Base-by-base conservation (phyloP, 164 flowering plant genomes). In the Sextonia rubra region DNA sequence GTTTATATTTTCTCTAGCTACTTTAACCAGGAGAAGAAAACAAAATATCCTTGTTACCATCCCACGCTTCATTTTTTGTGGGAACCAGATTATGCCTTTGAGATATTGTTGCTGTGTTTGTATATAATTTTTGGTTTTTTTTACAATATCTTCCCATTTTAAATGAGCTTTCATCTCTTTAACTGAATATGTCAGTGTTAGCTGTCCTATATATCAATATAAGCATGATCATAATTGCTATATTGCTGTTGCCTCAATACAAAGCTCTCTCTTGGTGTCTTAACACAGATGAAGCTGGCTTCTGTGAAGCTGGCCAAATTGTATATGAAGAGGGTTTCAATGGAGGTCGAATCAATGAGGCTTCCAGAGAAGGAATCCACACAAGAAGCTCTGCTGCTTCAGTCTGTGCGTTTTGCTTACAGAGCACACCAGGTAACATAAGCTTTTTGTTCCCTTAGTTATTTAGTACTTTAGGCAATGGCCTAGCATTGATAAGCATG, bases 391-490 rank as follows among this genome's bases (percentile, higher is more conserved):
- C 81, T 90, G 68, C 81, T 90, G 68, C 90, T 83, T 66, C 91
- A 89, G 73, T 91, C 90, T 29, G 86, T 89, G 64, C 85, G 79
- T 61, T 90, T 90, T 82, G 92, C 90, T 12, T 87, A 85, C 69
- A 83, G 88, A 44, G 82, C 87, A 64, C 90, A 89, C 77, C 91
- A 90, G 90, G 95, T 90, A 79, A 74, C 27, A 64, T 27, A 18
- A 52, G n/a, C 58, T 20, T 52, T 52, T 20, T 52, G 58, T 20
- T 52, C n/a, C n/a, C 58, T 52, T 52, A 20, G 58, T 52, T 12
- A 52, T 52, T 18, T 52, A 52, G 58, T 15, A 52, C 58, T 52
- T 3, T 20, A 12, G 14, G n/a, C 58, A 52, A 52, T 52, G 58
- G 58, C 20, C n/a, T 15, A 52, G 58, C 3, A 20, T 15, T 52